Percentiles rank a stretch among this genome's conserved stretches.
phyloP scores from a whole-genome alignment of 2,329 filamentous ascomycete species.

The Aspergillus proliferans region DNA sequence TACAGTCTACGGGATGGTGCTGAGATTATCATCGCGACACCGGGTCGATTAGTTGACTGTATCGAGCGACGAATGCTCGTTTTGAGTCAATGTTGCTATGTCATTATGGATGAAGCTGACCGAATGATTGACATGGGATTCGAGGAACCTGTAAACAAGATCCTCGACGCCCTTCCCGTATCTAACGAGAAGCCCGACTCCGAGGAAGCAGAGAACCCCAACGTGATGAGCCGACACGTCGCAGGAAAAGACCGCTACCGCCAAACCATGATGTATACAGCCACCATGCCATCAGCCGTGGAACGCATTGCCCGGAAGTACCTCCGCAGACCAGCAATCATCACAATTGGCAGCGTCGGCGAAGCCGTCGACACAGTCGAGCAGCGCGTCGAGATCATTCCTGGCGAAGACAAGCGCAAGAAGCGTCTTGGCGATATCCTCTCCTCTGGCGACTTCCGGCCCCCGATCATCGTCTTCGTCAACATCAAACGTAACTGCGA shows the following conservation, averaged over 20 bases:
- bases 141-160: slow-evolving; percentile 95
- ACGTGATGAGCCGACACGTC: slow-evolving; percentile 75
- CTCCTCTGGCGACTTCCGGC: slow-evolving; percentile 67
- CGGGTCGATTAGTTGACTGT: slow-evolving; percentile 92
- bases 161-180: slow-evolving; percentile 87
- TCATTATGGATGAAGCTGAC: slow-evolving; percentile 99
- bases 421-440: slow-evolving; percentile 91
- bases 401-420: slow-evolving; percentile 92
- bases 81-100: slow-evolving; percentile 91
- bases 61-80: slow-evolving; percentile 90
- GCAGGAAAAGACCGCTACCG: slow-evolving; percentile 74
- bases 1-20: slow-evolving; percentile 86
- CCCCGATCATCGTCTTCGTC: slow-evolving; percentile 98
- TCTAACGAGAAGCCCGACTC: slow-evolving; percentile 91
- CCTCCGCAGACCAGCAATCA: slow-evolving; percentile 82
- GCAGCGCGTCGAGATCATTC: slow-evolving; percentile 86
- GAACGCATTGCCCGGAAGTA: slow-evolving; percentile 98
- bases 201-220: slow-evolving; percentile 79
- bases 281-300: slow-evolving; percentile 88
- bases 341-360: slow-evolving; percentile 88
- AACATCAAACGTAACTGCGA: slow-evolving; percentile 99
- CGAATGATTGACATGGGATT: slow-evolving; percentile 99
- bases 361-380: slow-evolving; percentile 98
- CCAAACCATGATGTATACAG: slow-evolving; percentile 99
- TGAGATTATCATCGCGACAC: slow-evolving; percentile 97